phyloP scores from a whole-genome alignment of 352 stramenopile genomes.

The Pythium biforme region DNA sequence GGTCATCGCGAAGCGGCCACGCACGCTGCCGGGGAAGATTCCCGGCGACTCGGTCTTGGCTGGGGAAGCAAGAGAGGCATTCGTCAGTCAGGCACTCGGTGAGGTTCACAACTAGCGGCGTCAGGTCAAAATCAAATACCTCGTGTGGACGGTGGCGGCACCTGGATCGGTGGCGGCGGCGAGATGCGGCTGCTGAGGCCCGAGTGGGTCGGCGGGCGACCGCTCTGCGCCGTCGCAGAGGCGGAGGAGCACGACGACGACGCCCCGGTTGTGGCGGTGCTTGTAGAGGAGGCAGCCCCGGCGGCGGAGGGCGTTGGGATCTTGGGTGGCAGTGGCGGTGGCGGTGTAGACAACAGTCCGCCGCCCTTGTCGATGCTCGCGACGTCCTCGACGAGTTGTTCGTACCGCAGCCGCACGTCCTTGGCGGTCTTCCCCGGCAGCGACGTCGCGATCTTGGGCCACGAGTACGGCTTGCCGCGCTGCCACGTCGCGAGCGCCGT shows the following conservation, averaged over 20 bases:
- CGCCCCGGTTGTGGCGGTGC: background rate
- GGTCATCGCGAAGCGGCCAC: conserved; percentile 18
- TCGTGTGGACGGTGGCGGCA: conserved; percentile 26
- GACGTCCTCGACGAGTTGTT: conserved; percentile 77
- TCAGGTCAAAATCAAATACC: too few species aligned
- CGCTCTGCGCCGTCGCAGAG: background rate
- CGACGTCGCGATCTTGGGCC: conserved; percentile 67
- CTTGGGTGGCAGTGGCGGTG: conserved; percentile 6
- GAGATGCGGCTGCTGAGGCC: conserved; percentile 50
- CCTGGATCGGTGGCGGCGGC: conserved; percentile 66
- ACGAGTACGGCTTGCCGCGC: conserved; percentile 64
- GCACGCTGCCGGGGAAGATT: conserved; percentile 19
- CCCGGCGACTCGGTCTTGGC: conserved; percentile 28
- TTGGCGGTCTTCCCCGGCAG: conserved; percentile 74
- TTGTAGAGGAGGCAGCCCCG: background rate
- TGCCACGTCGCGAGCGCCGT: conserved; percentile 61
- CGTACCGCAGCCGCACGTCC: conserved; percentile 68
- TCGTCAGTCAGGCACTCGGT: background rate
- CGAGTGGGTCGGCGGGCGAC: conserved; percentile 15
- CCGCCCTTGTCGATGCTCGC: conserved; percentile 50
- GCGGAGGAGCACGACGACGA: background rate
- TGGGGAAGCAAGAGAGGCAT: background rate
- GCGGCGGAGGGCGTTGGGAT: background rate
- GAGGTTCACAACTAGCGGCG: too few species aligned
- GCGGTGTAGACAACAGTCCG: background rate